phyloP scores from a whole-genome alignment of 1,284 basidiomycete genomes.

The Leccinum ponderosum region DNA sequence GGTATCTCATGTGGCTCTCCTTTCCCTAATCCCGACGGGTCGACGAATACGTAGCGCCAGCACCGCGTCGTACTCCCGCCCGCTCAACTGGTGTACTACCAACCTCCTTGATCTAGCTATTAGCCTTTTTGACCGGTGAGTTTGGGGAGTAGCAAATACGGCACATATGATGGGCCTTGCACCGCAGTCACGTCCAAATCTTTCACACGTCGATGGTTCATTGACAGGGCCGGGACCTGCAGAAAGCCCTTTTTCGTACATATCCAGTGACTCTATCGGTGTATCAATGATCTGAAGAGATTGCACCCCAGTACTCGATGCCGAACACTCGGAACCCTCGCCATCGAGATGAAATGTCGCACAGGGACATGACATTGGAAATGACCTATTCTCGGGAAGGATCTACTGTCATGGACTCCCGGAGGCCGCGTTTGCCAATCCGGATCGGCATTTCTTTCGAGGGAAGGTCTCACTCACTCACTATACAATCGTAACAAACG shows the following conservation, averaged over 20 bases:
- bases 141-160: background rate
- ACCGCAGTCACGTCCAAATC: background rate
- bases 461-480: background rate
- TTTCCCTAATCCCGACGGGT: slow-evolving; percentile 2
- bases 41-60: background rate
- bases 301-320: slow-evolving; percentile 1
- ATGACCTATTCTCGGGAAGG: slow-evolving; percentile 19
- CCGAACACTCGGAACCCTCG: background rate
- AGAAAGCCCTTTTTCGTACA: background rate
- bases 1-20: slow-evolving; percentile 12
- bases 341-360: slow-evolving; percentile 11
- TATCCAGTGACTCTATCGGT: background rate
- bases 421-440: slow-evolving; percentile 5
- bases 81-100: background rate
- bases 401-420: slow-evolving; percentile 17
- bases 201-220: background rate
- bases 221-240: background rate
- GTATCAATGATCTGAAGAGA: background rate
- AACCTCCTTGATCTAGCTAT: background rate
- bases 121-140: background rate
- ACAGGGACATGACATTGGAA: slow-evolving; percentile 24
- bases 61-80: background rate
- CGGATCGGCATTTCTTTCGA: background rate
- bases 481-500: background rate
- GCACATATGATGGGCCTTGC: background rate